Evolutionary conservation across 371 early-diverging fungal genomes (phyloP).

Genomic region (Haplosporangium sp.): DNA sequence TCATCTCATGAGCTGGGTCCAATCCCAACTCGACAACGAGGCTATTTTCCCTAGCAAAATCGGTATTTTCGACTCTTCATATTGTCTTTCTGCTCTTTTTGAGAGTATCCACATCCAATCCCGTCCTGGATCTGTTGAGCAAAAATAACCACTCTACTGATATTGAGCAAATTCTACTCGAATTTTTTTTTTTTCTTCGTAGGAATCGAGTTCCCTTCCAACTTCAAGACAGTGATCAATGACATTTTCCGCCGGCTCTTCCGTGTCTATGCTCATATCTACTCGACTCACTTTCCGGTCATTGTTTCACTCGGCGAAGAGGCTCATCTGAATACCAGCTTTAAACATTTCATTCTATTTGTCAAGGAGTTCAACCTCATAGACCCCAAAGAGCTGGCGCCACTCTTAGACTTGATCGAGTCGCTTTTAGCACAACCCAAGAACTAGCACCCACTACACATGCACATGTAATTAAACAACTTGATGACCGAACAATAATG

Average conservation of each 20-base stretch:
- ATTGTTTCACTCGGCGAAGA: conserved; percentile 80
- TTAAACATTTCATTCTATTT: conserved; percentile 90
- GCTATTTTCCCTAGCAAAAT: conserved; percentile 81
- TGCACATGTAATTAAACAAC: no score
- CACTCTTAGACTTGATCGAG: conserved; percentile 72
- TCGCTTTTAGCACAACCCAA: conserved; percentile 47
- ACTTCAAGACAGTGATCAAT: conserved; percentile 64
- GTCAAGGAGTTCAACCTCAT: conserved; percentile 84
- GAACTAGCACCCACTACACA: conserved; percentile 14
- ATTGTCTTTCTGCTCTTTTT: no score
- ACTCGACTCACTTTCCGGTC: conserved; percentile 80
- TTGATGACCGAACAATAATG: no score
- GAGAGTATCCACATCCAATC: no score
- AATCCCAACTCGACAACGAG: conserved; percentile 83
- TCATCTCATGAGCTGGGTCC: conserved; percentile 85
- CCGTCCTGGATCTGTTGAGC: not conserved
- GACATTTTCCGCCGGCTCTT: conserved; percentile 84
- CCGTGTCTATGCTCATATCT: conserved; percentile 90
- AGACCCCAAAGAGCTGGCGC: conserved; percentile 75
- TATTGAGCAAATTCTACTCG: not conserved
- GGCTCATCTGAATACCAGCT: conserved; percentile 87
- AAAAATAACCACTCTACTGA: no score
- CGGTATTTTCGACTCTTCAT: conserved; percentile 49
- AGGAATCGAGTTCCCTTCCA: conserved; percentile 44
- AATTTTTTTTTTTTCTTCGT: conserved; percentile 45